Conservation (phyloP, 495 filamentous ascomycete species). For the Neurospora terricola region DNA sequence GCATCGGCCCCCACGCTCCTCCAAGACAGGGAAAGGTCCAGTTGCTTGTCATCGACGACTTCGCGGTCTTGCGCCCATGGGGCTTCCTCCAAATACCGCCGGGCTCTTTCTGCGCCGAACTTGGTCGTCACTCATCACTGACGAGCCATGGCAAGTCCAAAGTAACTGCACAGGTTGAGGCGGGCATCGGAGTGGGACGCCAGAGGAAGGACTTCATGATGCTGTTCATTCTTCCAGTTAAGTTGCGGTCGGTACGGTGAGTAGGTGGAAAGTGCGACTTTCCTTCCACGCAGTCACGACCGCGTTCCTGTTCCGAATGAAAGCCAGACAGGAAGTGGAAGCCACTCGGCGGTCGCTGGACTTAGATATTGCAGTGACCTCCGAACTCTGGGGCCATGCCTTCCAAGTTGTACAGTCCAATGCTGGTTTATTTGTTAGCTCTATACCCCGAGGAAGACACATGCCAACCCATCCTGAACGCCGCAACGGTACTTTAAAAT, state of each 20-base stretch:
- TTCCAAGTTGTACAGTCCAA: no score
- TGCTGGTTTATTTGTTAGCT: no score
- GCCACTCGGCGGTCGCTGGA: neutral
- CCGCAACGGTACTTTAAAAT: no score
- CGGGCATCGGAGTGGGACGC: neutral
- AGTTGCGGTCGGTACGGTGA: neutral
- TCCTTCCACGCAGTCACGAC: neutral
- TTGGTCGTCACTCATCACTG: neutral
- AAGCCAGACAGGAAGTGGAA: neutral
- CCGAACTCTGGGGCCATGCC: neutral
- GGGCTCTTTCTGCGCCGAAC: neutral
- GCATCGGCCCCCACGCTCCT: no score
- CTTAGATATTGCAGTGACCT: neutral
- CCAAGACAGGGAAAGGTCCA: neutral
- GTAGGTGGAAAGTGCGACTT: neutral
- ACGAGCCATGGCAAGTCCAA: neutral
- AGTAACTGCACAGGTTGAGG: neutral
- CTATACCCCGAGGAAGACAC: no score
- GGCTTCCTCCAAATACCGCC: neutral
- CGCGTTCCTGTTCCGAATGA: neutral
- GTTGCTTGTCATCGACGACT: neutral
- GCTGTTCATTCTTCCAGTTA: neutral
- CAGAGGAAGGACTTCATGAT: neutral
- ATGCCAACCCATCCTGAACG: no score
- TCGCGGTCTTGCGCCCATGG: neutral